Base-by-base conservation (phyloP, 345 rosid species). In the Carallia pectinifolia region DNA sequence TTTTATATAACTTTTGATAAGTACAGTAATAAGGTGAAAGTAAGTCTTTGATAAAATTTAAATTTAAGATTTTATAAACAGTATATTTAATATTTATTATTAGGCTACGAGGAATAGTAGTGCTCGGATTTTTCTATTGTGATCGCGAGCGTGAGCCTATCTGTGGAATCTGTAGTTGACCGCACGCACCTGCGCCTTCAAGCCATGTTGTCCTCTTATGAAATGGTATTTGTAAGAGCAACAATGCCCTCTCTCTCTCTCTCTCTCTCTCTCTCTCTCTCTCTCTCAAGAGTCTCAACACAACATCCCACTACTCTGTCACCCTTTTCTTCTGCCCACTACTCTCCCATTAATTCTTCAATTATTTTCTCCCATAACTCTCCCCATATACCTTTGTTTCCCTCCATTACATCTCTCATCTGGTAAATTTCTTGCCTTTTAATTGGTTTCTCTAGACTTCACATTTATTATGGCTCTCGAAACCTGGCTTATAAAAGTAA, bases 401-500 rank as follows among this genome's bases (percentile, higher is more conserved):
- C 62, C 52, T 68, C 68, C 39, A 13, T 44, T 13, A 12, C 16
- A 13, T 44, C 13, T 9, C 0, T 3, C 0, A 10, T 5, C 50
- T 15, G 10, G 16, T 44, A 13, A 44, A 12, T 15, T 12, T n/a
- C 1, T 60, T 58, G 12, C 38, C 67, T 44, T 56, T 30, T 6
- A 55, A 9, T 10, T 56, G 3, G 1, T 23, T 27, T 3, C 30
- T 19, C 50, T 44, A 18, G 58, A 17, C 19, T 60, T 60, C 62
- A 33, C 1, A 34, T 27, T 56, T 56, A 23, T 13, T 1, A 92
- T 92, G 99, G 96, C 98, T 79, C 95, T 95, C 58, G 97, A 95
- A 74, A 86, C 97, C 56, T 89, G 89, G 83, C 73, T 95, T 4
- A 44, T 87, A 19, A 92, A 88, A 76, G 92, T 92, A 23, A 92